phyloP scores from a whole-genome alignment of 1,139 yeast genomes.

The Lodderomyces theae region DNA sequence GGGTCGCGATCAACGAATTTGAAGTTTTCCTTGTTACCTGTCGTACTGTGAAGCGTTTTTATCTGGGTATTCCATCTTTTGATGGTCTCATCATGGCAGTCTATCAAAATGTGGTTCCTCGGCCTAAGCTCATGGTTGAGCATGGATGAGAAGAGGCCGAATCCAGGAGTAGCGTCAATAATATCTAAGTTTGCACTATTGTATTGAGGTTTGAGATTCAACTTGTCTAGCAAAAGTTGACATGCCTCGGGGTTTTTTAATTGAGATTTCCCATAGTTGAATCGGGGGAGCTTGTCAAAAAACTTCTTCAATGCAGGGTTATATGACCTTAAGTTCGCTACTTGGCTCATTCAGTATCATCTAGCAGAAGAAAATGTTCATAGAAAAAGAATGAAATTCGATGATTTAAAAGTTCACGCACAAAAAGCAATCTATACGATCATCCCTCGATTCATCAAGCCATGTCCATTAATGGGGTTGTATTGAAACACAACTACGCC shows the following conservation, averaged over 20 bases:
- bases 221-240: slow-evolving; percentile 41
- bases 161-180: slow-evolving; percentile 63
- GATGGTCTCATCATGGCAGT: slow-evolving; percentile 42
- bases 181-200: slow-evolving; percentile 49
- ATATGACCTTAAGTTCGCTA: slow-evolving; percentile 22
- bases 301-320: slow-evolving; percentile 29
- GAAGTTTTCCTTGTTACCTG: slow-evolving; percentile 30
- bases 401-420: not conserved
- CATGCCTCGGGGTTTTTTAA: slow-evolving; percentile 25
- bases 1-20: slow-evolving; percentile 45
- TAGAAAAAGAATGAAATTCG: not conserved
- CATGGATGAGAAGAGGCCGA: slow-evolving; percentile 52
- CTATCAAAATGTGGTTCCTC: slow-evolving; percentile 56
- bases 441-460: no score
- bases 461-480: slow-evolving; percentile 36
- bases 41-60: slow-evolving; percentile 19
- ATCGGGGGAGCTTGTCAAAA: slow-evolving; percentile 1
- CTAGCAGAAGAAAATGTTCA: not conserved
- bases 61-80: slow-evolving; percentile 27
- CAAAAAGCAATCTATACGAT: not conserved
- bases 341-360: slow-evolving; percentile 2
- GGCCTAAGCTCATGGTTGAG: slow-evolving; percentile 60
- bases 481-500: slow-evolving; percentile 22
- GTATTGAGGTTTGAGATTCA: slow-evolving; percentile 42
- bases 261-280: slow-evolving; percentile 11